Conservation (phyloP, 441 rosid species). For the Populus hybrid region DNA sequence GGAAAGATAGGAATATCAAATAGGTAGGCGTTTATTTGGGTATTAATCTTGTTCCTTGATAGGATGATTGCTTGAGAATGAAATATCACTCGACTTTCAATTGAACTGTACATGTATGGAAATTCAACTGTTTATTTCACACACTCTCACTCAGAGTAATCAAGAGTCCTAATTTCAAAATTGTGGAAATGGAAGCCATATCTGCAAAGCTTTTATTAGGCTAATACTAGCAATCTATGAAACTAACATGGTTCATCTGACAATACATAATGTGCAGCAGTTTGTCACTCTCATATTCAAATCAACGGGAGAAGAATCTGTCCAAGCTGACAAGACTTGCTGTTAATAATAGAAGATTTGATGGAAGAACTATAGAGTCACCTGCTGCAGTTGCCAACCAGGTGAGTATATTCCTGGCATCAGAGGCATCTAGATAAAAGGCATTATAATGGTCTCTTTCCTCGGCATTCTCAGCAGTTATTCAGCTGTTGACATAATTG, state of each 20-base stretch:
- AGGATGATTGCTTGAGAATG: background rate
- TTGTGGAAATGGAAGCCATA: background rate
- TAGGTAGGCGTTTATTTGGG: background rate
- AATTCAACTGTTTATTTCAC: background rate
- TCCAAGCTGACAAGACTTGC: constrained; percentile 75
- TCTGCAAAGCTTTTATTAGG: background rate
- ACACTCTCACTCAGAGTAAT: background rate
- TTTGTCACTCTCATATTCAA: constrained; percentile 68
- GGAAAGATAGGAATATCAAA: background rate
- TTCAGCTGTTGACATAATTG: background rate
- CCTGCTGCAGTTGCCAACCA: constrained; percentile 73
- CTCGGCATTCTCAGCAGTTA: background rate
- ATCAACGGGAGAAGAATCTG: constrained; percentile 59
- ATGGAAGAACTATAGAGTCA: constrained; percentile 61
- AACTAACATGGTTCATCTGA: constrained; percentile 14
- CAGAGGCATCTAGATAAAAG: constrained; percentile 2
- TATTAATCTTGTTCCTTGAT: background rate
- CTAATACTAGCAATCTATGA: constrained; percentile 2
- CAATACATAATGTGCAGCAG: constrained; percentile 35
- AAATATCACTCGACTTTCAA: background rate
- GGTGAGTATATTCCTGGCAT: constrained; percentile 35
- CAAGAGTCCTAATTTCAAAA: background rate
- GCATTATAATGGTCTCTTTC: background rate
- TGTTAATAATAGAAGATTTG: constrained; percentile 67
- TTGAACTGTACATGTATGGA: background rate